Conservation (phyloP, 192 early-diverging fungal genomes). For the Coemansia brasiliensis region DNA sequence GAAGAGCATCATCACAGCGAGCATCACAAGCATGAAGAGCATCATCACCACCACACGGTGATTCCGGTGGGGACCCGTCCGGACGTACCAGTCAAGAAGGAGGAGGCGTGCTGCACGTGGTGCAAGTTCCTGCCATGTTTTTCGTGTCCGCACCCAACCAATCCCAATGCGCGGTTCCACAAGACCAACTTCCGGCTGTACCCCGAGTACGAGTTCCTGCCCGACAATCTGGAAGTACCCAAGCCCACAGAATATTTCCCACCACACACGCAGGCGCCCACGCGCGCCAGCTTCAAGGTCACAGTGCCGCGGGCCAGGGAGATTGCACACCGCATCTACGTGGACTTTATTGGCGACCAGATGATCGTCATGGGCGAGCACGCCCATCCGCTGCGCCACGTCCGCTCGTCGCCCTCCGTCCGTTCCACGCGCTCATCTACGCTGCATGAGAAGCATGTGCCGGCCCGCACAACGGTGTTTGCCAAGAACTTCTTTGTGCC, state of each 20-base stretch:
- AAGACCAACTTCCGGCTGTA: slow-evolving; percentile 46
- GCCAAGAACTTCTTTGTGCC: slow-evolving; percentile 54
- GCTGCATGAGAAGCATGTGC: neutral
- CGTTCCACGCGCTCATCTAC: slow-evolving; percentile 38
- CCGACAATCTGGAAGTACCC: slow-evolving; percentile 25
- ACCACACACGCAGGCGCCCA: slow-evolving; percentile 38
- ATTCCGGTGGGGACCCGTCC: slow-evolving; percentile 41
- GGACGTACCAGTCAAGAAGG: slow-evolving; percentile 17
- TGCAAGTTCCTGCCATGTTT: slow-evolving; percentile 52
- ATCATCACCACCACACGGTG: slow-evolving; percentile 10
- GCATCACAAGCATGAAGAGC: slow-evolving; percentile 10
- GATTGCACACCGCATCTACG: slow-evolving; percentile 42
- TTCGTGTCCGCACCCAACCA: slow-evolving; percentile 42
- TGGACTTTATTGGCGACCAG: slow-evolving; percentile 52
- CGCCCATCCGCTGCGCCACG: slow-evolving; percentile 7
- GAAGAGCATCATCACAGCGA: slow-evolving; percentile 8
- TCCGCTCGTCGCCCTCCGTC: slow-evolving; percentile 14
- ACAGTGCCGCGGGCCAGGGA: slow-evolving; percentile 30
- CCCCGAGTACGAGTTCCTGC: slow-evolving; percentile 54
- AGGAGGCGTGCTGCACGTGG: slow-evolving; percentile 52
- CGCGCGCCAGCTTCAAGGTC: slow-evolving; percentile 30
- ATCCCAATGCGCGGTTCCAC: slow-evolving; percentile 46
- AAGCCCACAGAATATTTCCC: slow-evolving; percentile 48
- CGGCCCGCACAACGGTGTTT: slow-evolving; percentile 16
- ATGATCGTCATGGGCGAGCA: slow-evolving; percentile 50